Evolutionary conservation across 257 asterid genomes (phyloP).

Genomic region (Striga asiatica): DNA sequence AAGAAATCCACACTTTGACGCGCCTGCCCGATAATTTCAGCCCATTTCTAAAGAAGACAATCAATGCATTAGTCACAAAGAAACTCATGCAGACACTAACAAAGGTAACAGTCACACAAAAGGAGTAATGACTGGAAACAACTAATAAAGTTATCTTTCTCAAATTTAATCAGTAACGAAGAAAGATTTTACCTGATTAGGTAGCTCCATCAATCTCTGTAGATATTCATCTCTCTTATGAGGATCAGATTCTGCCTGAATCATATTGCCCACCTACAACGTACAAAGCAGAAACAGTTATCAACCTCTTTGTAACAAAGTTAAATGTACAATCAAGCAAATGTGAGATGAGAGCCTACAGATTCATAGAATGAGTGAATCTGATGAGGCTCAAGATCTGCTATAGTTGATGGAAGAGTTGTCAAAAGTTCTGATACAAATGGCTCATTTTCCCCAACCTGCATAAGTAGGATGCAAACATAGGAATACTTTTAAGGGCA

Average conservation of each 20-base stretch:
- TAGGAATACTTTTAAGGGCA: slow-evolving; percentile 1
- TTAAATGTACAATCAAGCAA: background rate
- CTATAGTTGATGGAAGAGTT: slow-evolving; percentile 71
- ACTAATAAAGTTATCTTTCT: background rate
- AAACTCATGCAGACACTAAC: background rate
- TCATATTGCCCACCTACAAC: slow-evolving; percentile 81
- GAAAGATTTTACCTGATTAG: slow-evolving; percentile 57
- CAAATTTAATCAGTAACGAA: slow-evolving; percentile 2
- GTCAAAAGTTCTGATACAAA: slow-evolving; percentile 91
- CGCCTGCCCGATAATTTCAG: slow-evolving; percentile 88
- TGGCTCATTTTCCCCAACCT: slow-evolving; percentile 96
- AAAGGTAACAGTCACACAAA: background rate
- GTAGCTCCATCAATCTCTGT: slow-evolving; percentile 87
- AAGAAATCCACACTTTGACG: slow-evolving; percentile 77
- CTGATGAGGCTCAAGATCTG: slow-evolving; percentile 93
- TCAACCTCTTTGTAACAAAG: background rate
- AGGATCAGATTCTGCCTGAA: slow-evolving; percentile 92
- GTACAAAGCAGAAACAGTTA: slow-evolving; percentile 5
- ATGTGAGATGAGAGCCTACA: slow-evolving; percentile 32
- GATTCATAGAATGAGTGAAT: slow-evolving; percentile 96
- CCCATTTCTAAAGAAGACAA: slow-evolving; percentile 72
- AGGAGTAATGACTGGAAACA: background rate
- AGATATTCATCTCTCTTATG: slow-evolving; percentile 84
- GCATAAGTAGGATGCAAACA: slow-evolving; percentile 19
- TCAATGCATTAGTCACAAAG: slow-evolving; percentile 18